phyloP scores from a whole-genome alignment of 108 stramenopile species.

The Nitzschia sp. region DNA sequence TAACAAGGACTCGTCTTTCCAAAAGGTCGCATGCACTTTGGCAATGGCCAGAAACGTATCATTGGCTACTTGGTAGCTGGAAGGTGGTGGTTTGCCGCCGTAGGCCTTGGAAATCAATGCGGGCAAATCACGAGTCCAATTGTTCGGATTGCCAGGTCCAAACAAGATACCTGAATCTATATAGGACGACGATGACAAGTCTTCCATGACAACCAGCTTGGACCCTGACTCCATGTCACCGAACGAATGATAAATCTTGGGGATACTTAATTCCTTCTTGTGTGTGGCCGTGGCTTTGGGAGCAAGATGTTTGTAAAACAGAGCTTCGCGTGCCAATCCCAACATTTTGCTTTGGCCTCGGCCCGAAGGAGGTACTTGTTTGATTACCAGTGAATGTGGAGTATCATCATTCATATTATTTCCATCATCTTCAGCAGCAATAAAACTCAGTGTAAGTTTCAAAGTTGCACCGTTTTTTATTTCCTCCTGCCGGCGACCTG shows the following conservation, averaged over 20 bases:
- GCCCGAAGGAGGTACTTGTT: conserved; percentile 36
- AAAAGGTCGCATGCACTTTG: conserved; percentile 43
- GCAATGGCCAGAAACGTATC: conserved; percentile 31
- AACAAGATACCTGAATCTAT: conserved; percentile 46
- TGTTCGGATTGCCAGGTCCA: conserved; percentile 50
- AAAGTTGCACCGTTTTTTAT: conserved; percentile 36
- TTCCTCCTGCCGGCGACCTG: conserved; percentile 14
- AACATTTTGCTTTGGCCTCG: conserved; percentile 29
- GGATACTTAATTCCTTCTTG: conserved; percentile 27
- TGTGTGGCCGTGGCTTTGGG: conserved; percentile 1
- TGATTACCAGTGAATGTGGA: conserved; percentile 29
- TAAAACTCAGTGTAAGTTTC: background rate
- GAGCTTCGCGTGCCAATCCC: conserved; percentile 58
- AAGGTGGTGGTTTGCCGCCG: background rate
- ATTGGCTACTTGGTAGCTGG: conserved; percentile 18
- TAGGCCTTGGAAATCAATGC: background rate
- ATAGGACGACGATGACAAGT: conserved; percentile 26
- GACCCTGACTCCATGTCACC: conserved; percentile 43
- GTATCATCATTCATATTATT: background rate
- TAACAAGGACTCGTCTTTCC: conserved; percentile 34
- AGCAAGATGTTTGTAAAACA: conserved; percentile 46
- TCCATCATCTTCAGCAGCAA: background rate
- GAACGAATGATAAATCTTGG: conserved; percentile 43
- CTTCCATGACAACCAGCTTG: conserved; percentile 57
- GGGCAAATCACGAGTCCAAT: conserved; percentile 31